Conservation (phyloP, 1,284 basidiomycete genomes). For the Naganishia sp. region DNA sequence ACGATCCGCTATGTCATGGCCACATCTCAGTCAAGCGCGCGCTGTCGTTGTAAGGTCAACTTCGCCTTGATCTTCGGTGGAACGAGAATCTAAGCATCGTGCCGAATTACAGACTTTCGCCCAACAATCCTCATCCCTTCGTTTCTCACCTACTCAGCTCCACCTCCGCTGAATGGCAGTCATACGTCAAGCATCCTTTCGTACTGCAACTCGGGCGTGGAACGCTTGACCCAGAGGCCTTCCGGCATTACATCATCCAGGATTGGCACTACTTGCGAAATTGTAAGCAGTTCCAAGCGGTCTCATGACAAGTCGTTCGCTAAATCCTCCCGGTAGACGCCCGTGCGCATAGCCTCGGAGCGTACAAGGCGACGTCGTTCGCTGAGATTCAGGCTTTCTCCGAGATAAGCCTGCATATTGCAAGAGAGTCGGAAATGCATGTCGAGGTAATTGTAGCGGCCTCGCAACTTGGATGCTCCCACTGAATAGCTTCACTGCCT, state of each 20-base stretch:
- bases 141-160: conserved; percentile 67
- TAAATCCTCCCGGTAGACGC: conserved; percentile 45
- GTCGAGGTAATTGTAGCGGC: conserved; percentile 50
- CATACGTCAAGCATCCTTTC: conserved; percentile 77
- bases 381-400: conserved; percentile 66
- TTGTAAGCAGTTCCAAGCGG: conserved; percentile 38
- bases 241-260: conserved; percentile 79
- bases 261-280: conserved; percentile 59
- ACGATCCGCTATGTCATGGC: conserved; percentile 85
- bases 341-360: conserved; percentile 64
- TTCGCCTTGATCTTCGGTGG: not conserved
- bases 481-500: not conserved
- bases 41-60: conserved; percentile 62
- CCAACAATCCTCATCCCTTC: conserved; percentile 67
- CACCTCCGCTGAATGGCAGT: conserved; percentile 65
- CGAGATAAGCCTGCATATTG: conserved; percentile 65
- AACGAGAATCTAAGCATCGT: not conserved
- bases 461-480: not conserved
- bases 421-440: conserved; percentile 74
- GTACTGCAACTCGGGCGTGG: conserved; percentile 73
- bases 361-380: conserved; percentile 71
- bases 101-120: conserved; percentile 59
- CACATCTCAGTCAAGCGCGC: conserved; percentile 62
- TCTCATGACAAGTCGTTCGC: conserved; percentile 3
- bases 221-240: conserved; percentile 65